Conservation (phyloP, 441 rosid species). For the Omphalea diandra region DNA sequence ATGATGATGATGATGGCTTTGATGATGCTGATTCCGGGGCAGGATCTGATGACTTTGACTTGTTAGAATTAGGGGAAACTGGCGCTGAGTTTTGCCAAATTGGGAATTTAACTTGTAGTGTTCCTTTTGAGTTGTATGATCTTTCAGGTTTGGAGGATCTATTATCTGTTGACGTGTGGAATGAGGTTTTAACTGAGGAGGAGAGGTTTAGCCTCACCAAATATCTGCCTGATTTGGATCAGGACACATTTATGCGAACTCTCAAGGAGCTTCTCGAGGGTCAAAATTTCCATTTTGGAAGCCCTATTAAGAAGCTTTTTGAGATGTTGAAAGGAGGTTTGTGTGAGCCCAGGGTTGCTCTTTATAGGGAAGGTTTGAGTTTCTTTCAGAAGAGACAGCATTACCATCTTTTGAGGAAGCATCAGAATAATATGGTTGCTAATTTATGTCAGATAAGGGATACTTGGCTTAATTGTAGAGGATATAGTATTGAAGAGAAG, state of each 20-base stretch:
- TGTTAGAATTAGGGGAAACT: constrained; percentile 91
- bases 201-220: constrained; percentile 70
- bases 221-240: constrained; percentile 89
- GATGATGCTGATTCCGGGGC: constrained; percentile 98
- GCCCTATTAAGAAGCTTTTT: constrained; percentile 77
- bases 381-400: constrained; percentile 70
- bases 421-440: constrained; percentile 78
- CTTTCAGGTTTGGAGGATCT: constrained; percentile 68
- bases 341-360: constrained; percentile 93
- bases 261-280: constrained; percentile 79
- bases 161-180: constrained; percentile 95
- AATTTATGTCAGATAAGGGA: constrained; percentile 88
- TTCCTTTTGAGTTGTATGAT: constrained; percentile 91
- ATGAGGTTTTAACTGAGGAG: constrained; percentile 78
- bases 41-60: constrained; percentile 97
- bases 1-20: constrained; percentile 80
- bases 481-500: constrained; percentile 85
- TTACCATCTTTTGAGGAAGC: constrained; percentile 78
- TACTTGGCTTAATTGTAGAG: constrained; percentile 81
- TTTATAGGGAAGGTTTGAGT: constrained; percentile 76
- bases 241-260: constrained; percentile 58
- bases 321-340: constrained; percentile 91
- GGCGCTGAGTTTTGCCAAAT: constrained; percentile 91
- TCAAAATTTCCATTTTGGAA: constrained; percentile 80
- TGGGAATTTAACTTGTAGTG: constrained; percentile 73